Percentiles rank a stretch among this genome's conserved stretches.
phyloP scores from a whole-genome alignment of 768 basidiomycete genomes.

The Xanthoconium purpureum region DNA sequence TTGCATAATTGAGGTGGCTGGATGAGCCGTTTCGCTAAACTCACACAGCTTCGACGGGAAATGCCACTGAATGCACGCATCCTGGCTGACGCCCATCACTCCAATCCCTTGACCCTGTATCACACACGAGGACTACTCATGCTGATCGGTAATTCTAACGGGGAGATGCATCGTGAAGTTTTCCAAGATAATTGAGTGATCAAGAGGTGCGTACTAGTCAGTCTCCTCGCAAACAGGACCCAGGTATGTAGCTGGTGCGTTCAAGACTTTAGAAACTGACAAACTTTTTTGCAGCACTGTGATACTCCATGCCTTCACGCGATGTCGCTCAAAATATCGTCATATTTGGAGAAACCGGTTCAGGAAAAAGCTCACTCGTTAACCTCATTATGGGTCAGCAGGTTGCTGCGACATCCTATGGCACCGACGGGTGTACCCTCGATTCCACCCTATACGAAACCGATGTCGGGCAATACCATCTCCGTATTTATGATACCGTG shows the following conservation, averaged over 20 bases:
- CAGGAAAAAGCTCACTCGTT: slow-evolving; percentile 43
- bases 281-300: not conserved
- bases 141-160: slow-evolving; percentile 1
- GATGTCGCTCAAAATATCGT: slow-evolving; percentile 25
- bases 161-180: not conserved
- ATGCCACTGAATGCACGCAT: not conserved
- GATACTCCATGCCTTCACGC: slow-evolving; percentile 11
- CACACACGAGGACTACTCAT: slow-evolving; percentile 20
- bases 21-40: not conserved
- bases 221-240: not conserved
- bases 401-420: slow-evolving; percentile 32
- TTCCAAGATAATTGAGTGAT: not conserved
- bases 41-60: not conserved
- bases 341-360: slow-evolving; percentile 32
- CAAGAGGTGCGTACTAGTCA: not conserved
- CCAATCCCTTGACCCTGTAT: slow-evolving; percentile 6
- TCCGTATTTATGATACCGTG: slow-evolving; percentile 31
- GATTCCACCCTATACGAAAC: slow-evolving; percentile 24
- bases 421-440: slow-evolving; percentile 38
- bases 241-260: slow-evolving; percentile 4
- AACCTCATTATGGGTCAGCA: slow-evolving; percentile 38
- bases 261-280: slow-evolving; percentile 2
- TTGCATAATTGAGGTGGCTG: too few relatives aligned
- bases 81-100: not conserved
- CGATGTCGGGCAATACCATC: slow-evolving; percentile 10